Evolutionary conservation across 2,329 filamentous ascomycete genomes (phyloP), one percentile per base, ranked within the genome.

Genomic region (Sphaerostilbella broomeana): DNA sequence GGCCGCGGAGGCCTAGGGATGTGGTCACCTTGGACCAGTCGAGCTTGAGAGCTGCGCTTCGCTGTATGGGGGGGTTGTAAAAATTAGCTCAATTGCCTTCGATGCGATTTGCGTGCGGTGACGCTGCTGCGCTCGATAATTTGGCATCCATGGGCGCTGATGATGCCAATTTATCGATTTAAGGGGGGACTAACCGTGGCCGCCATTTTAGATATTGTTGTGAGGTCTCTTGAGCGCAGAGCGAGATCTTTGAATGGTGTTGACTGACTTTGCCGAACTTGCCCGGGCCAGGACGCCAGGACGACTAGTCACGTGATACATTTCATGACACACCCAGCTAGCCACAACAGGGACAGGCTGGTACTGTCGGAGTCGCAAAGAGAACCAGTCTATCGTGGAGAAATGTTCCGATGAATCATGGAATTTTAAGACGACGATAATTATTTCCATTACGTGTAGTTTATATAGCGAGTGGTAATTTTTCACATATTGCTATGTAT

Each of bases 41-140:
- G 77, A 98, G 80, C 81, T 97, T 98, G 71, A 94, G 80, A 70
- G 90, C 89, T 76, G 90, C 89, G 79, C 87, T 95, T 79, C 88
- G 85, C 90, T 97, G 67, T 66, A 49, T 47, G 46, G 43, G 41
- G 35, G 38, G 46, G 51, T 49, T 51, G 45, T 53, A 51, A 60
- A 70, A 75, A 75, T 76, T 75, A 76, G 73, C 72, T 75, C 72
- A 72, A n/a, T 52, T 45, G 39, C 30, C 44, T 49, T 25, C 22
- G 22, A 12, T 12, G 12, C 8, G 12, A 8, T 25, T n/a, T n/a
- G n/a, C 22, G 22, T 25, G 22, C 8, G 22, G 22, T 22, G 15
- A 29, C 17, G 28, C 19, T 12, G 16, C 29, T 11, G 27, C 27
- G 26, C 22, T 15, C 21, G 16, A 12, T 6, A 15, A 11, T 17